Percentiles rank a stretch among this genome's conserved stretches.
These are phyloP conservation scores for Suhomyces maxii DNA, from an alignment of 1,139 yeast species.

Conservation along the genomic window DNA sequence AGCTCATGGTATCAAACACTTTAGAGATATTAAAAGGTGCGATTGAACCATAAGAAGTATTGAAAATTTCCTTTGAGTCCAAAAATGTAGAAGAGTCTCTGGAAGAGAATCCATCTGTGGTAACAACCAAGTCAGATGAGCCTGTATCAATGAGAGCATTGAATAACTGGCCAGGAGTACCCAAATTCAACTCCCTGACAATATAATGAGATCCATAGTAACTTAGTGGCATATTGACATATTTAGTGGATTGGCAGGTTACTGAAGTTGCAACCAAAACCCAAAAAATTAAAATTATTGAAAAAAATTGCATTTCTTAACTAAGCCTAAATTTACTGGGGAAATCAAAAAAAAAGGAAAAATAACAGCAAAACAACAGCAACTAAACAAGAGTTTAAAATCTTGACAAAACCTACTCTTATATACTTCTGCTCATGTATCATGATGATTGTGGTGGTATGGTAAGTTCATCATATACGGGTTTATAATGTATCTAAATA, in stretches of 20 bases:
- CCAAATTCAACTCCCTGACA: constrained; percentile 17
- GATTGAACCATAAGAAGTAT: constrained; percentile 19
- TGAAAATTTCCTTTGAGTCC: constrained; percentile 9
- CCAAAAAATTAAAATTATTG: background rate
- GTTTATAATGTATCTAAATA: too few relatives aligned
- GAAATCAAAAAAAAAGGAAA: too few relatives aligned
- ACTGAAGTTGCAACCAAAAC: background rate
- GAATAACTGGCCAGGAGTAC: constrained; percentile 19
- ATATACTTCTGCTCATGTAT: too few relatives aligned
- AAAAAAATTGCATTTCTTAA: background rate
- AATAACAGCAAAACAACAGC: background rate
- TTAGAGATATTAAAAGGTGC: constrained; percentile 12
- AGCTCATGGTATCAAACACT: constrained; percentile 14
- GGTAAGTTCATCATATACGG: too few relatives aligned
- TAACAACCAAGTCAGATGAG: constrained; percentile 22
- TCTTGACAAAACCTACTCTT: too few relatives aligned
- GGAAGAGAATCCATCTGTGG: constrained; percentile 10
- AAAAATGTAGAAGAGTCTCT: constrained; percentile 13
- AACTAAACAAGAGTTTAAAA: too few relatives aligned
- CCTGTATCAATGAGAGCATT: constrained; percentile 23
- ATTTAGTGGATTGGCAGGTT: background rate
- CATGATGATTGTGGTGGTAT: too few relatives aligned
- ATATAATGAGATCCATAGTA: constrained; percentile 8
- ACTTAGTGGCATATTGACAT: constrained; percentile 5
- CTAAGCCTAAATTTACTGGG: background rate